Evolutionary conservation across 2,329 filamentous ascomycete genomes (phyloP).

Genomic region (Hypoxylon sp.): DNA sequence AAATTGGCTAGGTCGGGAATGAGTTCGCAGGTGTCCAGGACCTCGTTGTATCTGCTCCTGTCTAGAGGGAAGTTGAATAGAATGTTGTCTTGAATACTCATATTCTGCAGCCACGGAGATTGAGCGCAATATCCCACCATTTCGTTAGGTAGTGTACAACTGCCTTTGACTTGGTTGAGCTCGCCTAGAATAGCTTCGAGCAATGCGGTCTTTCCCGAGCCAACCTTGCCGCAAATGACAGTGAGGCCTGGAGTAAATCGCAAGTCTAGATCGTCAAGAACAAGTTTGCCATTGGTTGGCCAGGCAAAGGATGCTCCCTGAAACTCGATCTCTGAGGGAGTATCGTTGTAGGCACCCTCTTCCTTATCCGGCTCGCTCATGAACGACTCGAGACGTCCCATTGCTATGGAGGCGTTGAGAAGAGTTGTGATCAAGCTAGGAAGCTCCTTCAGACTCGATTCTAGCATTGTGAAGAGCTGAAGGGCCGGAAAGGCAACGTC

Average conservation of each 20-base stretch:
- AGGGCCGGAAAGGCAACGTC: constrained; percentile 89
- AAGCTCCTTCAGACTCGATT: constrained; percentile 75
- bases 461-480: constrained; percentile 79
- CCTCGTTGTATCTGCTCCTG: constrained; percentile 62
- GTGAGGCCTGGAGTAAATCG: constrained; percentile 60
- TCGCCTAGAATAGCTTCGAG: constrained; percentile 67
- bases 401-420: constrained; percentile 83
- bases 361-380: constrained; percentile 85
- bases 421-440: constrained; percentile 78
- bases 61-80: constrained; percentile 67
- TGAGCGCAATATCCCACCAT: constrained; percentile 66
- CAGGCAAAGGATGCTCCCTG: constrained; percentile 77
- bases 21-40: constrained; percentile 68
- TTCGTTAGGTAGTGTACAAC: constrained; percentile 55
- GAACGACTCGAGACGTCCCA: constrained; percentile 83
- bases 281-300: constrained; percentile 69
- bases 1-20: constrained; percentile 64
- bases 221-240: constrained; percentile 66
- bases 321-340: constrained; percentile 59
- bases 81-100: constrained; percentile 71
- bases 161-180: constrained; percentile 69
- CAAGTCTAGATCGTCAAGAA: constrained; percentile 57
- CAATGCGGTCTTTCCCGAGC: constrained; percentile 68
- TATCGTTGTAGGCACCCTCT: constrained; percentile 51
- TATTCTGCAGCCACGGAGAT: constrained; percentile 70